These are phyloP conservation scores for Margaritispora aquatica DNA, from an alignment of 495 filamentous ascomycete genomes.

Conservation along the genomic window DNA sequence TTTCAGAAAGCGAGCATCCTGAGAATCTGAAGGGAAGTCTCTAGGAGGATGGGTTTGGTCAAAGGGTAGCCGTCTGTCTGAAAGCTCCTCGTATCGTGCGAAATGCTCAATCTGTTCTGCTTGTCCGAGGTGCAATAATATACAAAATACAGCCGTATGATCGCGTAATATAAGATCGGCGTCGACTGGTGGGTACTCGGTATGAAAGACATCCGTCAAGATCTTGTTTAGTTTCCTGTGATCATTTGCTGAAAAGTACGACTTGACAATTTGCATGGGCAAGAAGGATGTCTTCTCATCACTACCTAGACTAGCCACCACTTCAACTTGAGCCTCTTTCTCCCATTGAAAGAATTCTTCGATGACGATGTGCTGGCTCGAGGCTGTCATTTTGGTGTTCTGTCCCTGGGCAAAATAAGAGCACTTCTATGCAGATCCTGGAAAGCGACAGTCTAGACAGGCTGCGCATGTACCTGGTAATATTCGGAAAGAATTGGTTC, in stretches of 20 bases:
- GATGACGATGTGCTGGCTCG: slow-evolving; percentile 6
- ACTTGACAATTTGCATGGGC: slow-evolving; percentile 13
- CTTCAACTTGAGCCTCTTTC: slow-evolving; percentile 11
- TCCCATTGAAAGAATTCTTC: slow-evolving; percentile 18
- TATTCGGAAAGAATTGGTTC: background rate
- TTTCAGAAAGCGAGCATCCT: slow-evolving; percentile 22
- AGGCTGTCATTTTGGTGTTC: slow-evolving; percentile 11
- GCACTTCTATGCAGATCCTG: background rate
- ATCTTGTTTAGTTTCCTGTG: slow-evolving; percentile 7
- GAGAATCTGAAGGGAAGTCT: background rate
- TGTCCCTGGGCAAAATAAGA: background rate
- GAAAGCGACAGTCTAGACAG: background rate
- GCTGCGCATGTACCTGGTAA: background rate
- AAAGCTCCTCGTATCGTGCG: slow-evolving; percentile 18
- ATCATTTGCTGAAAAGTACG: slow-evolving; percentile 13
- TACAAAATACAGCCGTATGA: slow-evolving; percentile 23
- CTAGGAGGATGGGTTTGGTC: slow-evolving; percentile 4
- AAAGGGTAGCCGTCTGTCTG: slow-evolving; percentile 26
- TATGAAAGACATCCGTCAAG: slow-evolving; percentile 13
- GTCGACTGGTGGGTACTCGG: slow-evolving; percentile 15
- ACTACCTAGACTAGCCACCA: slow-evolving; percentile 7
- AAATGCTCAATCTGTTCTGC: slow-evolving; percentile 24
- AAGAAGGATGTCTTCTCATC: slow-evolving; percentile 17
- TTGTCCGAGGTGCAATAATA: slow-evolving; percentile 23
- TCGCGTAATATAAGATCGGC: slow-evolving; percentile 7